These are phyloP conservation scores for Xylariaceae sp. DNA, from an alignment of 2,329 filamentous ascomycete genomes.

Conservation along the genomic window DNA sequence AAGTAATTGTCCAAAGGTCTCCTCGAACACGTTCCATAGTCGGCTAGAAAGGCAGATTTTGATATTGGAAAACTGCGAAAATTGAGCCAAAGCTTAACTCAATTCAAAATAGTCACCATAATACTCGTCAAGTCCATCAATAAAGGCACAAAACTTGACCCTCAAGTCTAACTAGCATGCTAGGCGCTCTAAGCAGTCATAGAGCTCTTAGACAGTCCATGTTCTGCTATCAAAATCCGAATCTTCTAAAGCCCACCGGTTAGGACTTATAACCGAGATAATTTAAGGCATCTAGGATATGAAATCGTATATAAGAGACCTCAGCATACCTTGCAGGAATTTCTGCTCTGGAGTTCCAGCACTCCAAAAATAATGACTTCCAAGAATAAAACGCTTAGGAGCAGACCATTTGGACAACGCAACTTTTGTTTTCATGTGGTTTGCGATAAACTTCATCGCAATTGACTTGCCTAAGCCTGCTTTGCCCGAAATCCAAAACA, in stretches of 20 bases:
- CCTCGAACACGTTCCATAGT: background rate
- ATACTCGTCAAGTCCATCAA: background rate
- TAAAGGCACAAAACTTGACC: background rate
- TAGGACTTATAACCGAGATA: too few relatives aligned
- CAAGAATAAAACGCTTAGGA: background rate
- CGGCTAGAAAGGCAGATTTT: constrained; percentile 3
- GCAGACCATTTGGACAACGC: background rate
- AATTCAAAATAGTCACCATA: background rate
- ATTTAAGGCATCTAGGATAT: background rate
- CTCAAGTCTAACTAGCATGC: too few relatives aligned
- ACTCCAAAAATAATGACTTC: constrained; percentile 5
- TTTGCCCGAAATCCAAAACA: constrained; percentile 8
- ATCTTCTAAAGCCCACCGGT: too few relatives aligned
- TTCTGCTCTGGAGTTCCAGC: constrained; percentile 3
- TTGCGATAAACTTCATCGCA: constrained; percentile 10
- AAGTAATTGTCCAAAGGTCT: constrained; percentile 2
- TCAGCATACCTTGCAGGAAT: background rate
- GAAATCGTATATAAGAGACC: background rate
- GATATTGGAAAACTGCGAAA: background rate
- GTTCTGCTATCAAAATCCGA: too few relatives aligned
- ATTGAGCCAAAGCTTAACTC: background rate
- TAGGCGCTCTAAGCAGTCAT: too few relatives aligned
- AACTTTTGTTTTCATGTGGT: background rate
- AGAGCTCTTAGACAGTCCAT: too few relatives aligned
- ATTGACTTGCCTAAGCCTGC: constrained; percentile 4